Base-by-base conservation (phyloP, 805 yeast species). In the Spathaspora passalidarum region DNA sequence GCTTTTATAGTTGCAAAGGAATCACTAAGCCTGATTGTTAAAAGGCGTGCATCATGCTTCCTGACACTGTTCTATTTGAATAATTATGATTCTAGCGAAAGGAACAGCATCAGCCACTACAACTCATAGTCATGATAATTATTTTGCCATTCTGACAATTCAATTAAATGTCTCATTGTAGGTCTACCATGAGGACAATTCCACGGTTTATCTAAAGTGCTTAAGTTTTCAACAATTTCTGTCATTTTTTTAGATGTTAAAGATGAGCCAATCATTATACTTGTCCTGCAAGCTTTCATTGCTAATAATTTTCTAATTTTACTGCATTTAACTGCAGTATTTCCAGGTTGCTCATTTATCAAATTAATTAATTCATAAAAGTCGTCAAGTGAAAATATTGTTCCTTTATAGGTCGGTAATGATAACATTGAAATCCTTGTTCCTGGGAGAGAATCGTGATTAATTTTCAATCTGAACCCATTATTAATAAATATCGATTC, bases 161-260 rank as follows among this genome's bases (percentile, higher is more conserved):
- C 89, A 49, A 84, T 80, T 48, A 92, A 70, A 63, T 92, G 97
- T 45, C 99, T 76, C 86, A 94, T 82, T 1, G 99, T 94, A 0
- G 99, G 99, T 51, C 99, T 72, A 0, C 99, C 99, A 65, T 94
- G 99, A 0, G 99, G 99, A 58, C 90, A 82, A 55, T 84, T 86
- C 99, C 99, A 94, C 0, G 99, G 99, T 59, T 88, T 88, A 50
- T 89, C 91, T 32, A 94, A 70, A 0, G 62, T 68, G 10, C 92
- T 80, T 43, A 94, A 68, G 56, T 89, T 77, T 23, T 68, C 60
- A 5, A 94, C 91, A 2, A 94, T 81, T 32, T 58, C 68, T 1
- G 63, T 60, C 99, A 94, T 94, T 6, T 80, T 76, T 7, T 62
- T 69, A 23, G 45, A 52, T 6, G 72, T 74, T 38, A 94, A 70